These are phyloP conservation scores for Arabidopsis suecica DNA, from an alignment of 345 rosid species.

Conservation along the genomic window DNA sequence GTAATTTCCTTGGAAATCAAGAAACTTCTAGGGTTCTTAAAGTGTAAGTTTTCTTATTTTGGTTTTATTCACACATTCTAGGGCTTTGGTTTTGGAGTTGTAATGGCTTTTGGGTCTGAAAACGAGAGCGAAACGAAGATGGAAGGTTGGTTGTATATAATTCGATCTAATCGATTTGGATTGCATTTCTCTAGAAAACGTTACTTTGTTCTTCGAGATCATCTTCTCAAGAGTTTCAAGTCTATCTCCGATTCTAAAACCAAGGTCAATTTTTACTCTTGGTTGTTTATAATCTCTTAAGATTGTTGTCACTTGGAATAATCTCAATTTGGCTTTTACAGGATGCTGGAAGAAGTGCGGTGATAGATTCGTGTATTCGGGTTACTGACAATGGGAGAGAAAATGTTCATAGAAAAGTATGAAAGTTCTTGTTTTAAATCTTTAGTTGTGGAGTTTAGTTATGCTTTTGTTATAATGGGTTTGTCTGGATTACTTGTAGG, in stretches of 20 bases:
- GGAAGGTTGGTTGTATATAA: conserved; percentile 92
- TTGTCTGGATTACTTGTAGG: conserved; percentile 56
- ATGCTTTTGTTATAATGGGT: conserved; percentile 14
- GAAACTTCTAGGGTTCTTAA: conserved; percentile 22
- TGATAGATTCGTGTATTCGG: conserved; percentile 84
- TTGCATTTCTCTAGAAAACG: conserved; percentile 85
- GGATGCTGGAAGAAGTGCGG: conserved; percentile 82
- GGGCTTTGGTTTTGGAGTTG: conserved; percentile 3
- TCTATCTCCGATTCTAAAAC: conserved; percentile 58
- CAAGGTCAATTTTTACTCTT: conserved; percentile 48
- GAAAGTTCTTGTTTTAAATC: conserved; percentile 28
- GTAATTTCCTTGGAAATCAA: conserved; percentile 39
- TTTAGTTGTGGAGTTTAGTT: neutral
- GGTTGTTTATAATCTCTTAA: neutral
- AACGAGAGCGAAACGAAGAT: conserved; percentile 53
- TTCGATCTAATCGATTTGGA: conserved; percentile 82
- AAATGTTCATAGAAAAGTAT: conserved; percentile 88
- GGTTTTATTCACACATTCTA: neutral
- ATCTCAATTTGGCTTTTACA: conserved; percentile 38
- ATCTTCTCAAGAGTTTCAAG: conserved; percentile 78
- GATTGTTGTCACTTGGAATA: neutral
- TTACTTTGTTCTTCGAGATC: conserved; percentile 73
- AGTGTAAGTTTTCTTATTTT: neutral
- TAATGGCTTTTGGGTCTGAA: conserved; percentile 52
- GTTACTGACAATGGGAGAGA: conserved; percentile 95